Evolutionary conservation across 306 rosid species (phyloP).

Genomic region (Phaseolus lunatus): DNA sequence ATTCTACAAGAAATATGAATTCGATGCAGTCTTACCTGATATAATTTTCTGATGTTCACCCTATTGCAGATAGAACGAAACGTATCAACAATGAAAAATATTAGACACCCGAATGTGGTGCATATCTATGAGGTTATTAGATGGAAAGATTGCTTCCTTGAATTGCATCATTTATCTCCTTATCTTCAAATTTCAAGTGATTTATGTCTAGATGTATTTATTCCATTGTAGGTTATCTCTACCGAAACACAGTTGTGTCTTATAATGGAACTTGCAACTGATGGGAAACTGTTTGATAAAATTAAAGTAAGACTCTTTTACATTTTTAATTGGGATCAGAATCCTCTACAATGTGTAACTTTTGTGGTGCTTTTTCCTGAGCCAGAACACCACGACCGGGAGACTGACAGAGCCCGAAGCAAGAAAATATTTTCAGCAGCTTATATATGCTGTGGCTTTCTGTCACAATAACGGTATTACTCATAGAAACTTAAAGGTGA

Average conservation of each 20-base stretch:
- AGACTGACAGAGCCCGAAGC: constrained; percentile 63
- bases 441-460: constrained; percentile 74
- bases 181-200: background rate
- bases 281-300: constrained; percentile 76
- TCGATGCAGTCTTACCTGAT: background rate
- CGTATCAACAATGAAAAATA: background rate
- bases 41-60: background rate
- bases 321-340: background rate
- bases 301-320: constrained; percentile 58
- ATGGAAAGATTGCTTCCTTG: background rate
- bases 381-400: too few relatives aligned
- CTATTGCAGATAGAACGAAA: background rate
- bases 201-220: background rate
- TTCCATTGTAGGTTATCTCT: constrained; percentile 51
- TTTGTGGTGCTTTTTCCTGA: background rate
- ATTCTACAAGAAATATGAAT: too few relatives aligned
- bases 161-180: background rate
- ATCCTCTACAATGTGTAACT: background rate
- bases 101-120: background rate
- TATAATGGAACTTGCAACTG: constrained; percentile 53
- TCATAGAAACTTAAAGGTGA: constrained; percentile 76
- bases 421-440: constrained; percentile 83
- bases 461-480: constrained; percentile 80
- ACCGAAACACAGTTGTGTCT: constrained; percentile 8
- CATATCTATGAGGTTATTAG: background rate